phyloP scores from a whole-genome alignment of 768 basidiomycete genomes.

The Phlegmacium glaucopus region DNA sequence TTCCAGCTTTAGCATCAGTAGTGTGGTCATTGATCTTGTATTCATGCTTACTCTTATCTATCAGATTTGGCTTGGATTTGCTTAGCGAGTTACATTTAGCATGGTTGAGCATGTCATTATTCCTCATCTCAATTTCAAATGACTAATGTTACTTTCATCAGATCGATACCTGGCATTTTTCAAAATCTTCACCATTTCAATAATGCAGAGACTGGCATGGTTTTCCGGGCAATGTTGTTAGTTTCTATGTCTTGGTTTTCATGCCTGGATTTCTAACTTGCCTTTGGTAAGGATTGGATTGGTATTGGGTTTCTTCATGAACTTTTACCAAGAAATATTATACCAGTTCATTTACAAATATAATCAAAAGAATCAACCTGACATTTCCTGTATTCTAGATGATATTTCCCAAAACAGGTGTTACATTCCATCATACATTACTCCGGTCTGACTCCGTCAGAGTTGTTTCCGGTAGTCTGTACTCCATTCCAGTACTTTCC shows the following conservation, averaged over 20 bases:
- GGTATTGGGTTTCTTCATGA: constrained; percentile 42
- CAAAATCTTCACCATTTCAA: constrained; percentile 54
- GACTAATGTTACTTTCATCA: constrained; percentile 14
- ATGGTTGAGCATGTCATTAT: constrained; percentile 48
- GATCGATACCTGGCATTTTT: constrained; percentile 59
- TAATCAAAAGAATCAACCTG: background rate
- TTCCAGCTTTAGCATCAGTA: constrained; percentile 62
- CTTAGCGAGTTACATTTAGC: constrained; percentile 74
- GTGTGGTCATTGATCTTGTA: constrained; percentile 9
- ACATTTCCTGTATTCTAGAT: constrained; percentile 17
- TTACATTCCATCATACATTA: too few species aligned
- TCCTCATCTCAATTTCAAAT: background rate
- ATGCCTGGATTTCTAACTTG: background rate
- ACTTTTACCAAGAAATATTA: constrained; percentile 45
- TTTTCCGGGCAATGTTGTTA: constrained; percentile 57
- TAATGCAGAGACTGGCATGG: constrained; percentile 53
- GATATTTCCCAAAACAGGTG: constrained; percentile 29
- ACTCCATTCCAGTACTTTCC: too few species aligned
- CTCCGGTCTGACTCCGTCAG: too few species aligned
- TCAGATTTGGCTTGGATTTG: constrained; percentile 70
- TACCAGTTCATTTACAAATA: constrained; percentile 38
- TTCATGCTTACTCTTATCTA: constrained; percentile 15
- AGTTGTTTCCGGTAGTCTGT: too few species aligned
- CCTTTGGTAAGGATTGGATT: constrained; percentile 47
- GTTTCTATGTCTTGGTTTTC: constrained; percentile 12